Evolutionary conservation across 2,329 filamentous ascomycete species (phyloP), one percentile per base, ranked within the genome.

Genomic region (Ascosphaera aggregata): DNA sequence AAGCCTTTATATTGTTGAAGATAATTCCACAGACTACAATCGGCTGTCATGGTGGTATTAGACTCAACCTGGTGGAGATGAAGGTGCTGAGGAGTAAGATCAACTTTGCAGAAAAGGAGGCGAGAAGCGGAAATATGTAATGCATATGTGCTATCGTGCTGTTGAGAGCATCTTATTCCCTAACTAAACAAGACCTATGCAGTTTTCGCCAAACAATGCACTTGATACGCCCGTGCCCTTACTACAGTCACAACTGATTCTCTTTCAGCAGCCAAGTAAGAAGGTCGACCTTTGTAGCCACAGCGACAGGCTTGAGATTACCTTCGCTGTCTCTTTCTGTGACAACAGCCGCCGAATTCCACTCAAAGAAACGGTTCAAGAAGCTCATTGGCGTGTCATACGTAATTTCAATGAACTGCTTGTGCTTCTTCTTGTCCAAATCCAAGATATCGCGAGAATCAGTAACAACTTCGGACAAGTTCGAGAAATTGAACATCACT

Each of bases 401-500:
- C 4, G 89, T 95, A 53, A 98, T 93, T 60, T 95, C 80, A 38
- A 95, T 79, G 59, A 93, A 98, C 52, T 79, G 74, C 42, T 75
- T 67, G 17, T 57, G 53, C 56, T 71, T 69, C 46, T 55, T 52
- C 9, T 62, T 55, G 9, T 55, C 56, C 2, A 59, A 47, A 18
- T 47, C 47, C 18, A 43, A 43, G 16, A 79, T 63, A 49, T 78
- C 69, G 43, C 76, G 71, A 20, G 81, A 75, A 50, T 95, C 82
- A n/a, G 82, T 92, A 41, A 92, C 75, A 5, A 93, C 76, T 61
- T 95, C 85, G 47, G 80, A 73, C 41, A 94, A 69, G 48, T 76
- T 79, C 42, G 73, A 69, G 61, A 98, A 98, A 58, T 94, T 78
- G 53, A 98, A 98, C 89, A 98, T 98, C 59, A 93, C 81, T 18